A percentile compares a stretch with the other conserved stretches of the same genome.
These are phyloP conservation scores for Ehretia macrophylla DNA, from an alignment of 257 asterid genomes.

Conservation along the genomic window DNA sequence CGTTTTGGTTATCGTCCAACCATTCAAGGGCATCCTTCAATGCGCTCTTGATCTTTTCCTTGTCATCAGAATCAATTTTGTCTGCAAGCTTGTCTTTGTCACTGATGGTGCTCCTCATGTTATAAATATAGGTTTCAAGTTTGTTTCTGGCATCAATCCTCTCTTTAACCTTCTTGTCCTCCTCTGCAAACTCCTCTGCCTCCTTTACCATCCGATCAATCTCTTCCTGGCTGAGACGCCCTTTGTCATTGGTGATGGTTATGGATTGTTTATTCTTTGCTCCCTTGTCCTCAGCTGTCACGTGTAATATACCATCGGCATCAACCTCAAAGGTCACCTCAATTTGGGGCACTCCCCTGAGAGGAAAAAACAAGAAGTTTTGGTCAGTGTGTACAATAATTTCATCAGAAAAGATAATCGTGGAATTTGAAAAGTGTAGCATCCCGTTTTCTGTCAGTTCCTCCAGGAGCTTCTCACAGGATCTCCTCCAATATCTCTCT, in stretches of 20 bases:
- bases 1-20: constrained; percentile 23
- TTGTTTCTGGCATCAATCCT: constrained; percentile 21
- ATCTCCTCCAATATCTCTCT: too few species aligned
- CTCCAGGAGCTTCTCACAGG: too few species aligned
- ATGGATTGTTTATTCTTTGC: constrained; percentile 18
- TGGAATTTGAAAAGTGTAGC: too few species aligned
- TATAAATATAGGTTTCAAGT: constrained; percentile 20
- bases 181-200: constrained; percentile 21
- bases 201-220: constrained; percentile 18
- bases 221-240: constrained; percentile 17
- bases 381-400: too few species aligned
- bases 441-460: too few species aligned
- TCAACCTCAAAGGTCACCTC: constrained; percentile 23
- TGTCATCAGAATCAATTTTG: constrained; percentile 21
- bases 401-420: not conserved
- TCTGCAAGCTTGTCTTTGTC: constrained; percentile 24
- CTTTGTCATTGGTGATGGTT: constrained; percentile 17
- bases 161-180: constrained; percentile 19
- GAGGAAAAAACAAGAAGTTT: not conserved
- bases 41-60: constrained; percentile 18
- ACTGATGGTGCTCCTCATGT: constrained; percentile 17
- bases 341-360: constrained; percentile 21
- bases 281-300: constrained; percentile 22
- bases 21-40: constrained; percentile 20
- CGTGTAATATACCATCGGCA: constrained; percentile 19